These are phyloP conservation scores for Tephrocybe rancida DNA, from an alignment of 768 basidiomycete species.

Conservation along the genomic window DNA sequence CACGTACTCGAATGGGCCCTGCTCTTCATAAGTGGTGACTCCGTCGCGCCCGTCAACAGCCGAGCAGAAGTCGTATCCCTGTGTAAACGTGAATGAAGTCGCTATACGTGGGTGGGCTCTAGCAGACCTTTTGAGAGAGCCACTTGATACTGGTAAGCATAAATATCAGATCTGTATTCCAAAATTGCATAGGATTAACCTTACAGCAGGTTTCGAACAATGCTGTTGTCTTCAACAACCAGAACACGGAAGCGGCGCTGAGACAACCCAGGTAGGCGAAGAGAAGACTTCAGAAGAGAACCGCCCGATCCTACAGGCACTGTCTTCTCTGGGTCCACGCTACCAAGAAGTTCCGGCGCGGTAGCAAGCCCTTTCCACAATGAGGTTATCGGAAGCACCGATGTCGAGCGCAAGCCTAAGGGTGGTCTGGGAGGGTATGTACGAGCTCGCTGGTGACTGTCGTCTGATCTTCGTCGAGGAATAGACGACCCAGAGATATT, in stretches of 20 bases:
- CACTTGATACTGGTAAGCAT: slow-evolving; percentile 50
- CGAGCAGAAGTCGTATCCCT: slow-evolving; percentile 76
- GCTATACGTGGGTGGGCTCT: background rate
- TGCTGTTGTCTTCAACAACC: slow-evolving; percentile 89
- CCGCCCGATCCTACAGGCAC: slow-evolving; percentile 63
- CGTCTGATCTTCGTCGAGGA: slow-evolving; percentile 52
- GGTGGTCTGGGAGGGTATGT: slow-evolving; percentile 40
- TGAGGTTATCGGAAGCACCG: slow-evolving; percentile 43
- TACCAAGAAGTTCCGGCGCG: slow-evolving; percentile 26
- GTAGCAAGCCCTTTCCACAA: slow-evolving; percentile 29
- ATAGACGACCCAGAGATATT: slow-evolving; percentile 15
- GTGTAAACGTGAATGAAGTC: background rate
- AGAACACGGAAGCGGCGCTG: slow-evolving; percentile 62
- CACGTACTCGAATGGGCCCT: slow-evolving; percentile 86
- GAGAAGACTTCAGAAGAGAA: slow-evolving; percentile 68
- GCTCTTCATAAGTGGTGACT: slow-evolving; percentile 68
- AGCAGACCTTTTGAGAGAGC: slow-evolving; percentile 59
- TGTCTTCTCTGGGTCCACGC: slow-evolving; percentile 34
- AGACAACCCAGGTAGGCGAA: slow-evolving; percentile 49
- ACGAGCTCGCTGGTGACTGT: slow-evolving; percentile 25
- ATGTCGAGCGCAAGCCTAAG: slow-evolving; percentile 56
- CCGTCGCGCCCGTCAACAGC: slow-evolving; percentile 87
- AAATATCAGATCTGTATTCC: background rate
- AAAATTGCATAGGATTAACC: slow-evolving; percentile 27
- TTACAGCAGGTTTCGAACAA: slow-evolving; percentile 82